A percentile compares a stretch with the other conserved stretches of the same genome.
phyloP scores from a whole-genome alignment of 768 basidiomycete species.

The Inosperma sp. region DNA sequence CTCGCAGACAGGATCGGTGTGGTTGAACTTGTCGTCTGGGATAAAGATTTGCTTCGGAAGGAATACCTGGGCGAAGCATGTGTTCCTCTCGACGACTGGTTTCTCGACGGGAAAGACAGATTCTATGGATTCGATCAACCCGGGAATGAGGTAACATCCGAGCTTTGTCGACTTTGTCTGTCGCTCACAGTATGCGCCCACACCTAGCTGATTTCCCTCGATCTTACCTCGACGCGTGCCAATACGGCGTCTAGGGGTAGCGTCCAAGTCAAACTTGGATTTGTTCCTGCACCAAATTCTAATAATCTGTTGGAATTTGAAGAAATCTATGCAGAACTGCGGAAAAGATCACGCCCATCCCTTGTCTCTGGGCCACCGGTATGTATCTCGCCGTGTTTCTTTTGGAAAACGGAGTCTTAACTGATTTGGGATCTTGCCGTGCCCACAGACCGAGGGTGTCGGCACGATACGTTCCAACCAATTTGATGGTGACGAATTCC shows the following conservation, averaged over 20 bases:
- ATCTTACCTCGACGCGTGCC: conserved; percentile 40
- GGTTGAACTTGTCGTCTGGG: conserved; percentile 89
- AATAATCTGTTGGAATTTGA: conserved; percentile 46
- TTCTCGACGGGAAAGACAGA: conserved; percentile 35
- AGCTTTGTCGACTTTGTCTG: background rate
- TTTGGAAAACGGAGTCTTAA: background rate
- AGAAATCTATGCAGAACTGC: conserved; percentile 59
- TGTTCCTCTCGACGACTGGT: conserved; percentile 81
- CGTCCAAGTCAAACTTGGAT: conserved; percentile 45
- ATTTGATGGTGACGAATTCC: conserved; percentile 33
- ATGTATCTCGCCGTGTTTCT: conserved; percentile 20
- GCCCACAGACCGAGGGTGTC: conserved; percentile 84
- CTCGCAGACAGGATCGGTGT: conserved; percentile 67
- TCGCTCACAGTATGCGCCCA: background rate
- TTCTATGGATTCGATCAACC: conserved; percentile 54
- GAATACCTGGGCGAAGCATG: conserved; percentile 92
- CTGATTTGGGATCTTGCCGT: too few species aligned
- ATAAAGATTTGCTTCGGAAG: conserved; percentile 84
- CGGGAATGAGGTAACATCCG: conserved; percentile 54
- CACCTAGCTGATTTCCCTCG: conserved; percentile 35
- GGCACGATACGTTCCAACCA: conserved; percentile 73
- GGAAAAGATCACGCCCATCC: conserved; percentile 58
- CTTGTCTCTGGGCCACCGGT: conserved; percentile 78
- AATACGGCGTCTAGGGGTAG: conserved; percentile 38
- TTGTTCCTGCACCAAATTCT: conserved; percentile 42